These are phyloP conservation scores for Lipomyces orientalis DNA, from an alignment of 805 yeast genomes.

Conservation along the genomic window DNA sequence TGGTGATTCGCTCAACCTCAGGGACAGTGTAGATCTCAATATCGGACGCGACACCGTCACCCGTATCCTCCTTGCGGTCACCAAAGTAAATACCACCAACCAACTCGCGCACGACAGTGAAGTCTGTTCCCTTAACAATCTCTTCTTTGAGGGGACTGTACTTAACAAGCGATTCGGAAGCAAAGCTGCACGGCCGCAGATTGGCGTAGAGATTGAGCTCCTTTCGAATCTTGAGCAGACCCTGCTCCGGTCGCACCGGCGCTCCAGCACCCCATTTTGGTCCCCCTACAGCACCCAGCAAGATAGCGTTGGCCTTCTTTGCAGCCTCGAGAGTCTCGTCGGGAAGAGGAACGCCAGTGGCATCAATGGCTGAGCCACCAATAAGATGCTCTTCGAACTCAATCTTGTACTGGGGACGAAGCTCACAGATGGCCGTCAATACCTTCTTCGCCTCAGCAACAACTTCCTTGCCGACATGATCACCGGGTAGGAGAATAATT, in stretches of 20 bases:
- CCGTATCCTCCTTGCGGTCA: slow-evolving; percentile 89
- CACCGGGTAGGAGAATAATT: slow-evolving; percentile 91
- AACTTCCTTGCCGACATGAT: slow-evolving; percentile 94
- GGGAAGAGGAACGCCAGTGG: slow-evolving; percentile 90
- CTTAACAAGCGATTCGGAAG: slow-evolving; percentile 78
- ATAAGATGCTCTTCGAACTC: slow-evolving; percentile 83
- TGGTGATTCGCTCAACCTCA: slow-evolving; percentile 92
- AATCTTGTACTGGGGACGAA: slow-evolving; percentile 59
- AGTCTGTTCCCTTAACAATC: slow-evolving; percentile 87
- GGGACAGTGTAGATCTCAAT: slow-evolving; percentile 90
- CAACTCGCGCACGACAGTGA: slow-evolving; percentile 91
- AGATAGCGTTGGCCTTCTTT: slow-evolving; percentile 89
- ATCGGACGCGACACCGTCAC: slow-evolving; percentile 86
- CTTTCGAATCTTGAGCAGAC: slow-evolving; percentile 90
- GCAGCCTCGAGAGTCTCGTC: slow-evolving; percentile 83
- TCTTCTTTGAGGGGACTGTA: slow-evolving; percentile 88
- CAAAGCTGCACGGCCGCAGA: slow-evolving; percentile 95
- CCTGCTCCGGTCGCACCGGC: slow-evolving; percentile 93
- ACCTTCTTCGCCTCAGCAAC: slow-evolving; percentile 92
- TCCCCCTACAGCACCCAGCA: slow-evolving; percentile 98
- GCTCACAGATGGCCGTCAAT: slow-evolving; percentile 73
- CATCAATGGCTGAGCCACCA: slow-evolving; percentile 99
- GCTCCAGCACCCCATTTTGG: slow-evolving; percentile 99
- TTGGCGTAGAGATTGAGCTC: slow-evolving; percentile 94
- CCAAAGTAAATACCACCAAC: slow-evolving; percentile 99